phyloP scores from a whole-genome alignment of 805 yeast species.

The Candida gorgasii region DNA sequence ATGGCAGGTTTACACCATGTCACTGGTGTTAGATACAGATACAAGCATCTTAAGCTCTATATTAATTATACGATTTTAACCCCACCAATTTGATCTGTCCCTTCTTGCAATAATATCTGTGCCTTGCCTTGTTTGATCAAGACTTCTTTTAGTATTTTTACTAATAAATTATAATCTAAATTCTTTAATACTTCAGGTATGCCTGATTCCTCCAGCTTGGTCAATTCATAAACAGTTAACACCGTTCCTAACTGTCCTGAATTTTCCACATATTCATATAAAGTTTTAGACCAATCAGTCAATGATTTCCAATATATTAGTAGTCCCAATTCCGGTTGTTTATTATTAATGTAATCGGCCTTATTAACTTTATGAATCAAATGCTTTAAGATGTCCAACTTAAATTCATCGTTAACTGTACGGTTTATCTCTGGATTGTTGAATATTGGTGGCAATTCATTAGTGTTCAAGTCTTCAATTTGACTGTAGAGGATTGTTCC shows the following conservation, averaged over 20 bases:
- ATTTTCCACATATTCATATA: conserved; percentile 47
- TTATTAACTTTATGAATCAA: conserved; percentile 53
- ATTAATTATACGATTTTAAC: conserved; percentile 59
- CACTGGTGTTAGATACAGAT: too few relatives aligned
- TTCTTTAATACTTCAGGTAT: conserved; percentile 58
- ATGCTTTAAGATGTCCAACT: conserved; percentile 53
- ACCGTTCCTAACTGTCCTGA: conserved; percentile 80
- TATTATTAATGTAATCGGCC: conserved; percentile 55
- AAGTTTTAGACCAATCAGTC: conserved; percentile 37
- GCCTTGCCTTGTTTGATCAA: conserved; percentile 73
- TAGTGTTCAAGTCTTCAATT: conserved; percentile 17
- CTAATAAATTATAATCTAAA: conserved; percentile 58
- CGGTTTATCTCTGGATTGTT: conserved; percentile 54
- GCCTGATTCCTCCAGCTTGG: conserved; percentile 60
- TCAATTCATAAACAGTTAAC: conserved; percentile 78
- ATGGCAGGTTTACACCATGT: too few relatives aligned
- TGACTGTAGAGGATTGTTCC: conserved; percentile 35
- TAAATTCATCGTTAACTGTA: conserved; percentile 53
- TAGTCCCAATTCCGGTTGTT: conserved; percentile 66
- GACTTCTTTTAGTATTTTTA: conserved; percentile 50
- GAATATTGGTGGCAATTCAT: conserved; percentile 43
- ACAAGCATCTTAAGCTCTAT: background rate
- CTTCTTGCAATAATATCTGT: conserved; percentile 65
- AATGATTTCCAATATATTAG: conserved; percentile 62
- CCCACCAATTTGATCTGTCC: conserved; percentile 60